phyloP scores from a whole-genome alignment of 2,329 filamentous ascomycete species.

The Xylaria sp. region DNA sequence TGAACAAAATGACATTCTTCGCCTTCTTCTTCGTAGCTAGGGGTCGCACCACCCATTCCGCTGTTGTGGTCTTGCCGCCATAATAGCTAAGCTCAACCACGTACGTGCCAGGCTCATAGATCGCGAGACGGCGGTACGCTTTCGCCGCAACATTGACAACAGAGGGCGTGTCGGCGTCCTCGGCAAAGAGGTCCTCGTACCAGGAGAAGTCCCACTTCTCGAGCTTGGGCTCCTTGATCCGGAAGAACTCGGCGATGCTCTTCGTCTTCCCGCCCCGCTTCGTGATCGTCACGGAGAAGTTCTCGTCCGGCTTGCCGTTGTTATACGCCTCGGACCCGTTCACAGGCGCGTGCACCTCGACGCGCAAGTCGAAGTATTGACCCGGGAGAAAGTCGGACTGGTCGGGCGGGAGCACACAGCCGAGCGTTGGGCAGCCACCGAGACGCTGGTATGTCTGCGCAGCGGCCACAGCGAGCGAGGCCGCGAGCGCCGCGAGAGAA shows the following conservation, averaged over 20 bases:
- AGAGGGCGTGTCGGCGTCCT: constrained; percentile 74
- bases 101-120: constrained; percentile 84
- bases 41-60: constrained; percentile 81
- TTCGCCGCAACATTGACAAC: constrained; percentile 85
- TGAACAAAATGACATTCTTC: constrained; percentile 88
- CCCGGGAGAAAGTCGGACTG: constrained; percentile 84
- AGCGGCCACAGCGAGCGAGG: constrained; percentile 55
- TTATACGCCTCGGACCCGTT: constrained; percentile 85
- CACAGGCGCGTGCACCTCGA: constrained; percentile 83
- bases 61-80: constrained; percentile 74
- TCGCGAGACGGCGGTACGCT: constrained; percentile 77
- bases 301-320: constrained; percentile 74
- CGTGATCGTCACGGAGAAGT: constrained; percentile 79
- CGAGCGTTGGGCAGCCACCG: constrained; percentile 68
- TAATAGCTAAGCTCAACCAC: constrained; percentile 81
- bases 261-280: constrained; percentile 68
- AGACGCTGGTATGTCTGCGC: constrained; percentile 71
- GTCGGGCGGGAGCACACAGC: constrained; percentile 70
- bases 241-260: constrained; percentile 74
- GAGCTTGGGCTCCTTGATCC: constrained; percentile 74
- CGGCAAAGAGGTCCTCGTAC: constrained; percentile 85
- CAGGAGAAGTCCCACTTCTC: constrained; percentile 88
- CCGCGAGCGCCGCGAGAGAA: constrained; percentile 44
- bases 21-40: constrained; percentile 76
- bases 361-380: constrained; percentile 84